Percentiles rank a stretch among this genome's conserved stretches.
These are phyloP conservation scores for Scutellaria baicalensis DNA, from an alignment of 257 asterid genomes.

Conservation along the genomic window DNA sequence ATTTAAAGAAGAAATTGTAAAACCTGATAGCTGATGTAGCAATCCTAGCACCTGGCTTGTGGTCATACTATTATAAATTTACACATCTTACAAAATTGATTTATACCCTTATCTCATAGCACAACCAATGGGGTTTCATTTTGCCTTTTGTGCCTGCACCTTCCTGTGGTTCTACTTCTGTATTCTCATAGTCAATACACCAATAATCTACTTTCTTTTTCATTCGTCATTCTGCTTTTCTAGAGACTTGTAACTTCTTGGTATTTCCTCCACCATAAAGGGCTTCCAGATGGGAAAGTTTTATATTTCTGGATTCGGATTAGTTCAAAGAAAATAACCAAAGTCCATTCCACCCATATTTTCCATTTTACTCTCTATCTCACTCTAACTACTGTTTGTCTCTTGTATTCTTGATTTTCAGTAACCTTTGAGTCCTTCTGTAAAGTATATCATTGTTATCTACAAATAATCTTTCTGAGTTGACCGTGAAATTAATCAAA, in stretches of 20 bases:
- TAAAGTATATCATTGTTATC: background rate
- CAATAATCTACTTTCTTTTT: background rate
- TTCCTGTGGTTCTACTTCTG: background rate
- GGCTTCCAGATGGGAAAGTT: conserved; percentile 7
- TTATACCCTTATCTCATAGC: background rate
- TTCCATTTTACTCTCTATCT: background rate
- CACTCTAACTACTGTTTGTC: background rate
- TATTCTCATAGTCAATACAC: background rate
- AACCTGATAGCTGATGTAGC: background rate
- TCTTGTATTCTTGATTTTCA: background rate
- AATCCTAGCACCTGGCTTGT: background rate
- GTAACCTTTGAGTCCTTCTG: background rate
- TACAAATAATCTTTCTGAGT: background rate
- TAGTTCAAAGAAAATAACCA: background rate
- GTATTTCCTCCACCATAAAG: background rate
- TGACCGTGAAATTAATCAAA: conserved; percentile 12
- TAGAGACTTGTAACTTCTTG: background rate
- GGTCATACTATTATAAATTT: background rate
- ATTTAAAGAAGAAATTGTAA: background rate
- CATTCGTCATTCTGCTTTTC: conserved; percentile 2
- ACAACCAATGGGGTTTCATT: background rate
- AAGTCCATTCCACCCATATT: background rate
- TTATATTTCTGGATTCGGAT: background rate
- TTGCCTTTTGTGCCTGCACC: background rate
- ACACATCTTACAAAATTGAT: background rate